Percentiles rank a stretch among this genome's conserved stretches.
phyloP scores from a whole-genome alignment of 2,329 filamentous ascomycete genomes.

The Beauveria medogensis region DNA sequence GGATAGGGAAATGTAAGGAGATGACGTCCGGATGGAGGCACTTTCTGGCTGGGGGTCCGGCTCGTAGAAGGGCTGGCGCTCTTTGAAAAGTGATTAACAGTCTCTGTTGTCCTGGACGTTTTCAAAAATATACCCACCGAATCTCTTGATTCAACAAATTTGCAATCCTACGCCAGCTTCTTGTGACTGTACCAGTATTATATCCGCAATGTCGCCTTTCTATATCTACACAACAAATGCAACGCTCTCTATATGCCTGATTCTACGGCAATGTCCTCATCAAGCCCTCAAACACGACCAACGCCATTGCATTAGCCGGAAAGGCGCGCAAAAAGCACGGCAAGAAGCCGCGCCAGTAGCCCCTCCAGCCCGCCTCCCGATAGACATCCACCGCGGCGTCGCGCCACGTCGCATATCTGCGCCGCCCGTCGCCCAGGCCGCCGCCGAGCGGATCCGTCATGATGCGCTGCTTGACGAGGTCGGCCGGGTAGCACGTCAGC shows the following conservation, averaged over 20 bases:
- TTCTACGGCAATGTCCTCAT: slow-evolving; percentile 57
- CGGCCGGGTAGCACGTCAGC: slow-evolving; percentile 83
- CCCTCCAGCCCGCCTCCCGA: slow-evolving; percentile 64
- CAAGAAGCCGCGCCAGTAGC: slow-evolving; percentile 88
- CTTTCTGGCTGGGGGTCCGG: not conserved
- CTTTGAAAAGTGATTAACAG: not conserved
- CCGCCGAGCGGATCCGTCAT: slow-evolving; percentile 91
- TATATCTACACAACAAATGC: not conserved
- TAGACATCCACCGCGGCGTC: slow-evolving; percentile 74
- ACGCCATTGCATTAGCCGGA: slow-evolving; percentile 87
- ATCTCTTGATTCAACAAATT: slow-evolving; percentile 7
- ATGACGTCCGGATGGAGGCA: slow-evolving; percentile 2
- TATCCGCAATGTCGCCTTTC: not conserved
- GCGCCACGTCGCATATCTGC: slow-evolving; percentile 66
- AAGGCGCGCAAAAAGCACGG: slow-evolving; percentile 92
- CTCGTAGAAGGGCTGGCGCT: slow-evolving; percentile 6
- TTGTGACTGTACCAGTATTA: not conserved
- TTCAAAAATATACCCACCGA: slow-evolving; percentile 5
- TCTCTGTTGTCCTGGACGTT: not conserved
- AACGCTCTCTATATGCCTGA: not conserved
- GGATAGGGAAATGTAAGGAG: not conserved
- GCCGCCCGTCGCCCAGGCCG: slow-evolving; percentile 55
- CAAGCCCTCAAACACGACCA: slow-evolving; percentile 88
- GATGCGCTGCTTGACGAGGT: slow-evolving; percentile 91
- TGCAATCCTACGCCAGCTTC: not conserved